phyloP scores from a whole-genome alignment of 2,329 filamentous ascomycete genomes.

The Nigrograna mackinnonii region DNA sequence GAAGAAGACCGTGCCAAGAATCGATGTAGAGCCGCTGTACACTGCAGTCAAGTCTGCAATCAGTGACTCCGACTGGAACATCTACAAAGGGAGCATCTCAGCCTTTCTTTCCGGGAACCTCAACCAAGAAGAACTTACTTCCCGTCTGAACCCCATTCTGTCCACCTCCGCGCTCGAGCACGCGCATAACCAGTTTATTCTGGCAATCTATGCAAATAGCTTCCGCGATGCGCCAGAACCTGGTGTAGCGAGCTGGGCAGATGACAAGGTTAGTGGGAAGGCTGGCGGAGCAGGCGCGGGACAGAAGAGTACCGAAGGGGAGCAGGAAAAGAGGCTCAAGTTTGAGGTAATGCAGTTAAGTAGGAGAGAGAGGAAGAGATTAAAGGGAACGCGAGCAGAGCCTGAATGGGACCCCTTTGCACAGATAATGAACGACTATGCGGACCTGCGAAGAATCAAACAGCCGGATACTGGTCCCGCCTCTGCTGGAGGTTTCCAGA shows the following conservation, averaged over 20 bases:
- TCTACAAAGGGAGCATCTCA: slow-evolving; percentile 62
- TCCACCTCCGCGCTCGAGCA: slow-evolving; percentile 57
- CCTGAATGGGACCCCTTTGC: slow-evolving; percentile 24
- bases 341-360: slow-evolving; percentile 66
- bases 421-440: slow-evolving; percentile 33
- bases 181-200: slow-evolving; percentile 65
- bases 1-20: slow-evolving; percentile 59
- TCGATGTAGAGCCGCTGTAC: slow-evolving; percentile 67
- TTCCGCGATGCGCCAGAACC: slow-evolving; percentile 64
- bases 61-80: slow-evolving; percentile 59
- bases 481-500: slow-evolving; percentile 71
- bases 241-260: slow-evolving; percentile 66
- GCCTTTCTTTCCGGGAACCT: slow-evolving; percentile 63
- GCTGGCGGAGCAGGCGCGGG: not conserved
- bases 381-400: slow-evolving; percentile 59
- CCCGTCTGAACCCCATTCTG: slow-evolving; percentile 60
- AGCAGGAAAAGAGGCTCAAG: slow-evolving; percentile 65
- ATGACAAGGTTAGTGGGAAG: slow-evolving; percentile 61
- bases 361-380: slow-evolving; percentile 61
- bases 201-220: slow-evolving; percentile 62
- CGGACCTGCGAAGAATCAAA: slow-evolving; percentile 45
- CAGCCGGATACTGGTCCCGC: slow-evolving; percentile 66
- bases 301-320: slow-evolving; percentile 53
- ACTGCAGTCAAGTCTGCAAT: slow-evolving; percentile 63
- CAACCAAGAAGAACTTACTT: slow-evolving; percentile 64